Evolutionary conservation across 2,329 filamentous ascomycete genomes (phyloP).

Genomic region (Aspergillus proliferans): DNA sequence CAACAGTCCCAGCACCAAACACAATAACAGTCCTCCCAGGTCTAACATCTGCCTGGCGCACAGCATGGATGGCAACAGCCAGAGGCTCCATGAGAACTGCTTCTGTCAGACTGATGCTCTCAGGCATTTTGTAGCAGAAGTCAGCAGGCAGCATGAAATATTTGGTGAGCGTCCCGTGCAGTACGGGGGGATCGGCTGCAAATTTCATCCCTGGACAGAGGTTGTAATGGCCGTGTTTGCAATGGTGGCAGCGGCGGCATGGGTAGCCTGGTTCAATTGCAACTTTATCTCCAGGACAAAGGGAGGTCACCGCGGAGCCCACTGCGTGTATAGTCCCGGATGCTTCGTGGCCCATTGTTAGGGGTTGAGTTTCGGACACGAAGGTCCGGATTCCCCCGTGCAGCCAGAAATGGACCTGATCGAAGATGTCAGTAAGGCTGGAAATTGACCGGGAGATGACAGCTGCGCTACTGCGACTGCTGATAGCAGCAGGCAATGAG

Average conservation of each 20-base stretch:
- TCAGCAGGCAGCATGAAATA: constrained; percentile 36
- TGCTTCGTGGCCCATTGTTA: constrained; percentile 33
- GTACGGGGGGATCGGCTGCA: constrained; percentile 33
- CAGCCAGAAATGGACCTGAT: constrained; percentile 36
- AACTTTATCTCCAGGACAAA: constrained; percentile 27
- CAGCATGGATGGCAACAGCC: constrained; percentile 39
- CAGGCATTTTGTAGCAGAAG: constrained; percentile 37
- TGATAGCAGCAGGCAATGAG: background rate
- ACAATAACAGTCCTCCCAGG: constrained; percentile 43
- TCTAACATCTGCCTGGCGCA: constrained; percentile 30
- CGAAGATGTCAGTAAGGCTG: too few species aligned
- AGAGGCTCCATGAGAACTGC: constrained; percentile 43
- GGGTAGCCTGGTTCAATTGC: constrained; percentile 35
- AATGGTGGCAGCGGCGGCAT: constrained; percentile 31
- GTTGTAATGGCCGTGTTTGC: constrained; percentile 36
- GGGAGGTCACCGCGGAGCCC: constrained; percentile 18
- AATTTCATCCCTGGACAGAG: constrained; percentile 37
- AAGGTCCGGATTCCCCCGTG: constrained; percentile 30
- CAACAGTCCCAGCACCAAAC: constrained; percentile 57
- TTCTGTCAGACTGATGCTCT: constrained; percentile 33
- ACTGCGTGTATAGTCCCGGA: constrained; percentile 25
- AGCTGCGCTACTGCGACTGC: too few species aligned
- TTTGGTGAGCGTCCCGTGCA: constrained; percentile 34
- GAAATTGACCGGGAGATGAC: too few species aligned
- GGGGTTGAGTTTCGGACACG: constrained; percentile 19